Base-by-base conservation (phyloP, 2,329 filamentous ascomycete genomes). In the Aureobasidium sp. region DNA sequence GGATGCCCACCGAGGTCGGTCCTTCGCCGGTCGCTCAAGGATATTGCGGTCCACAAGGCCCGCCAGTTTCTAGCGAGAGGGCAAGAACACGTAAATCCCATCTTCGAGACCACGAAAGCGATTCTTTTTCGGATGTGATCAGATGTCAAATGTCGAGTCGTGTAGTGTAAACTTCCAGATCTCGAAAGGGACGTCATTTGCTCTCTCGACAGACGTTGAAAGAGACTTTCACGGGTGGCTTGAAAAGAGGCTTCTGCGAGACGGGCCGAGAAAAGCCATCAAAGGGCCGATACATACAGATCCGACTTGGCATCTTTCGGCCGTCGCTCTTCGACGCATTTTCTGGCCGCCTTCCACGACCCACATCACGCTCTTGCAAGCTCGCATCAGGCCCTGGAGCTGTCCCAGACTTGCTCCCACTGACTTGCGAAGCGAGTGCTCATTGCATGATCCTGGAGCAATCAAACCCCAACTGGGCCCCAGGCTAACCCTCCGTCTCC, bases 241-340 rank as follows among this genome's bases (percentile, higher is more conserved):
- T 49, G 57, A n/a, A 27, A 59, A 54, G 50, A 48, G 50, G 30
- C 30, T 37, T 45, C 27, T 36, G 34, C 55, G 55, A 59, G 44
- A 59, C 57, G 57, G 57, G 57, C 57, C 57, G 57, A 59, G n/a
- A 34, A 42, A 59, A 47, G 45, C 55, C 55, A 59, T 59, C 57
- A 50, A 49, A 59, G 57, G 57, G 44, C 57, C 57, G 57, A 59
- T 58, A 48, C 47, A 29, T 25, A 21, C 32, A 37, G 37, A 39
- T 30, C 51, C 44, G 44, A 50, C 57, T 59, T 50, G 57, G 57
- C 45, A 30, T 41, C 5, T 25, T 25, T 59, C 30, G 44, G 41
- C 42, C 44, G 45, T 50, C 57, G 54, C 36, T 27, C 57, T 59
- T 59, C 57, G 44, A 59, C 34, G 44, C 21, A 32, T 50, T 50